phyloP scores from a whole-genome alignment of 2,329 filamentous ascomycete species.

The Neodidymelliopsis sp. region DNA sequence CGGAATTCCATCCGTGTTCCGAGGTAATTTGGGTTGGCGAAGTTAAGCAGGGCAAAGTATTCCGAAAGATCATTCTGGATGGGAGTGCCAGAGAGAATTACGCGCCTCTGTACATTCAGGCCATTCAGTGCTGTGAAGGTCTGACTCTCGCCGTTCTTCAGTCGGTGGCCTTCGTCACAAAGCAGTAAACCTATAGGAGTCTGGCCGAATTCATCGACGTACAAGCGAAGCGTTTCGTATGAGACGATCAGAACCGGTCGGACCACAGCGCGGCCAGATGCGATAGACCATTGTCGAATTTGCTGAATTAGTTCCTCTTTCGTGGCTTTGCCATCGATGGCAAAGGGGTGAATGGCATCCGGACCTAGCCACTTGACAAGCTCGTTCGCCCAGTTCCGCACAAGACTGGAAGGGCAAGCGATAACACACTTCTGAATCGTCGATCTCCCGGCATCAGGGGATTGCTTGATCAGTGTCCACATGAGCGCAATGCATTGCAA shows the following conservation, averaged over 20 bases:
- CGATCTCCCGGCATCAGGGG: slow-evolving; percentile 89
- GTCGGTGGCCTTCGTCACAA: slow-evolving; percentile 93
- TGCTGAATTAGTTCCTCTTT: slow-evolving; percentile 93
- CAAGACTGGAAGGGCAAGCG: slow-evolving; percentile 93
- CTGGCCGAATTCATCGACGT: slow-evolving; percentile 87
- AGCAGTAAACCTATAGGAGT: slow-evolving; percentile 91
- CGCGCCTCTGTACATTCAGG: slow-evolving; percentile 86
- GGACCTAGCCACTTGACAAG: slow-evolving; percentile 94
- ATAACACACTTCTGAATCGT: slow-evolving; percentile 98
- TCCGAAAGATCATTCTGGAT: slow-evolving; percentile 99
- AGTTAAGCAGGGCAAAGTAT: slow-evolving; percentile 95
- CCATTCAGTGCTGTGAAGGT: slow-evolving; percentile 92
- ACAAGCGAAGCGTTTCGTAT: slow-evolving; percentile 92
- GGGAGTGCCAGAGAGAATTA: slow-evolving; percentile 95
- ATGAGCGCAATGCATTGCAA: slow-evolving; percentile 95
- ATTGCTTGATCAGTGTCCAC: slow-evolving; percentile 97
- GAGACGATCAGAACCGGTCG: slow-evolving; percentile 96
- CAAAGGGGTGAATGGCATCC: slow-evolving; percentile 90
- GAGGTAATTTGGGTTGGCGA: slow-evolving; percentile 91
- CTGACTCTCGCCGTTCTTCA: slow-evolving; percentile 96
- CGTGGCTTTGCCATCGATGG: slow-evolving; percentile 93
- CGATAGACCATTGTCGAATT: slow-evolving; percentile 92
- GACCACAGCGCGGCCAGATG: slow-evolving; percentile 86
- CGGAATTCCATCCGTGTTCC: slow-evolving; percentile 90
- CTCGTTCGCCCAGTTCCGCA: slow-evolving; percentile 98